Evolutionary conservation across 495 filamentous ascomycete species (phyloP).

Genomic region (Cairneyella variabilis): DNA sequence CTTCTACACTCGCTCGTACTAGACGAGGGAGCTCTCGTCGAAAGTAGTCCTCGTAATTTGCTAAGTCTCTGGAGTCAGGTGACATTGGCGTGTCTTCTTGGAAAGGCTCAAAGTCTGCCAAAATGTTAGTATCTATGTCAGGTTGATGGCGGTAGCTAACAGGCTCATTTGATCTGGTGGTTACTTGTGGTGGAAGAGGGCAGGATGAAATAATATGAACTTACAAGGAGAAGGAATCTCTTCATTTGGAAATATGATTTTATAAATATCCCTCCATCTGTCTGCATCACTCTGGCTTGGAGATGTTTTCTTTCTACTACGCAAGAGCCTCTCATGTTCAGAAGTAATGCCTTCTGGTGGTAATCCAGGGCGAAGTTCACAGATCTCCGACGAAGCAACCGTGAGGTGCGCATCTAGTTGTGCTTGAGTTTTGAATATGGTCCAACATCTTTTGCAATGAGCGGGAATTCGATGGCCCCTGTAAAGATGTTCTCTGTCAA

Average conservation of each 20-base stretch:
- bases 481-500: slow-evolving; percentile 18
- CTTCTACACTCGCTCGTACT: slow-evolving; percentile 2
- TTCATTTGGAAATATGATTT: slow-evolving; percentile 11
- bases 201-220: not conserved
- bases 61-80: slow-evolving; percentile 8
- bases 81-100: slow-evolving; percentile 8
- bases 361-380: not conserved
- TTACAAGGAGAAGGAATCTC: slow-evolving; percentile 16
- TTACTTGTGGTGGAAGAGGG: not conserved
- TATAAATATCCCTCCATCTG: slow-evolving; percentile 19
- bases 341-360: slow-evolving; percentile 12
- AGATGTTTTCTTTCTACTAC: slow-evolving; percentile 10
- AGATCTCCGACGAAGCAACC: slow-evolving; percentile 2
- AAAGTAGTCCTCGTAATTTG: slow-evolving; percentile 15
- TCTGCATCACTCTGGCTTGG: slow-evolving; percentile 14
- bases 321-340: not conserved
- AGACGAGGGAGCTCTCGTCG: slow-evolving; percentile 15
- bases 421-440: slow-evolving; percentile 7
- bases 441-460: slow-evolving; percentile 13
- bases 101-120: slow-evolving; percentile 5
- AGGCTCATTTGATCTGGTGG: too few species aligned
- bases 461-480: slow-evolving; percentile 5
- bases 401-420: slow-evolving; percentile 9
- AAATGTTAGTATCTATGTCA: not conserved
- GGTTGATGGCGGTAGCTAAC: too few species aligned